Evolutionary conservation across 805 yeast species (phyloP).

Genomic region (Yamadazyma takamatsuzukensis): DNA sequence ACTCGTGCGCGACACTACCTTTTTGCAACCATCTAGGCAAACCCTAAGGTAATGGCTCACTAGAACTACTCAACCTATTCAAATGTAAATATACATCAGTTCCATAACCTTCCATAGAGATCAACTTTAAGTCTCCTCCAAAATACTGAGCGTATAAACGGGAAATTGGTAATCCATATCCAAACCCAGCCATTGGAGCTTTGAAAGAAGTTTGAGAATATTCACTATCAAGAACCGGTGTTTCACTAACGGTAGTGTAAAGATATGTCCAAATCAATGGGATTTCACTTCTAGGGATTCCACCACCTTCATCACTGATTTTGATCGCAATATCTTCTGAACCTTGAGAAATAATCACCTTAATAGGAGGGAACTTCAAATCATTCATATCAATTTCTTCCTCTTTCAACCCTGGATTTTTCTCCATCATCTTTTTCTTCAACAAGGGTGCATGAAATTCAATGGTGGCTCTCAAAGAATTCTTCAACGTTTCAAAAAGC

Average conservation of each 20-base stretch:
- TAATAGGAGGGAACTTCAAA: conserved; percentile 75
- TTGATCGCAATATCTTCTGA: conserved; percentile 87
- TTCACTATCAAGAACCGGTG: conserved; percentile 63
- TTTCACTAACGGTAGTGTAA: conserved; percentile 79
- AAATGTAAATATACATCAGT: conserved; percentile 88
- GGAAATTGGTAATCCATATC: conserved; percentile 86
- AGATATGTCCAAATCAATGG: conserved; percentile 89
- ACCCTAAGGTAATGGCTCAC: conserved; percentile 59
- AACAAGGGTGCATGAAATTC: conserved; percentile 64
- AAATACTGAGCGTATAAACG: conserved; percentile 84
- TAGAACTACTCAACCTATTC: conserved; percentile 69
- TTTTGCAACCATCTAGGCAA: not conserved
- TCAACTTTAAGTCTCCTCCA: conserved; percentile 84
- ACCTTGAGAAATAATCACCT: conserved; percentile 84
- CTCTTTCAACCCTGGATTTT: conserved; percentile 37
- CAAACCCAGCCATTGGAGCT: conserved; percentile 94
- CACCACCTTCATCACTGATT: conserved; percentile 92
- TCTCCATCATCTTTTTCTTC: conserved; percentile 32
- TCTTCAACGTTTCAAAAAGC: conserved; percentile 84
- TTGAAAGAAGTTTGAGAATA: conserved; percentile 59
- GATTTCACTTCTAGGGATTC: conserved; percentile 78
- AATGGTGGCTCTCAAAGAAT: conserved; percentile 84
- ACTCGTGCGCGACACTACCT: not conserved
- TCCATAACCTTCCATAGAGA: conserved; percentile 92
- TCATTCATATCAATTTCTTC: conserved; percentile 52